Percentiles rank a stretch among this genome's conserved stretches.
These are phyloP conservation scores for Trypanosoma brucei DNA, from an alignment of 208 protist genomes.

Conservation along the genomic window DNA sequence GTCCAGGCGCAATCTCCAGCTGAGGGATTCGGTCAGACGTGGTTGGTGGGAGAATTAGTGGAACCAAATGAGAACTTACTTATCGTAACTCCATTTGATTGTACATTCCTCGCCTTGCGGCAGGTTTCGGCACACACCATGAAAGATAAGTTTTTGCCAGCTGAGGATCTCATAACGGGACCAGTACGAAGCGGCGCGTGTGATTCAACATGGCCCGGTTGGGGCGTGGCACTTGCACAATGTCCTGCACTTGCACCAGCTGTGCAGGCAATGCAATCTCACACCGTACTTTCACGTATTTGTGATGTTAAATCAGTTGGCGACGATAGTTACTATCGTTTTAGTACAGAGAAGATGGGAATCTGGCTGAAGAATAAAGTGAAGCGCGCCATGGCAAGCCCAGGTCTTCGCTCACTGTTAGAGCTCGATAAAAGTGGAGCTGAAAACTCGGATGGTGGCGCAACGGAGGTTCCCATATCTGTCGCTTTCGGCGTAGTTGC, in stretches of 20 bases:
- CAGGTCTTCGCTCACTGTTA: conserved; percentile 34
- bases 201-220: conserved; percentile 30
- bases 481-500: conserved; percentile 48
- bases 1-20: conserved; percentile 40
- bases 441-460: not conserved
- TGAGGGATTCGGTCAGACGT: conserved; percentile 52
- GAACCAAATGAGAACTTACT: conserved; percentile 27
- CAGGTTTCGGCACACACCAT: conserved; percentile 22
- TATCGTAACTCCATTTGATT: conserved; percentile 53
- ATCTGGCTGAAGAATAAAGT: conserved; percentile 44
- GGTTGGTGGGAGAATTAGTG: conserved; percentile 36
- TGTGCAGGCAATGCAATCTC: conserved; percentile 26
- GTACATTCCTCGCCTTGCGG: conserved; percentile 55
- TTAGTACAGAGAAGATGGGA: conserved; percentile 42
- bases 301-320: conserved; percentile 46
- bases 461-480: conserved; percentile 29
- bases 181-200: not conserved
- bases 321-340: conserved; percentile 45
- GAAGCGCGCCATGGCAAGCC: conserved; percentile 19
- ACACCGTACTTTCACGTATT: conserved; percentile 34
- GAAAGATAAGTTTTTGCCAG: conserved; percentile 31
- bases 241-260: conserved; percentile 26
- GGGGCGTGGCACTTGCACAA: conserved; percentile 34
- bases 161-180: conserved; percentile 28
- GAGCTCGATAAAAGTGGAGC: conserved; percentile 3